Evolutionary conservation across 2,329 filamentous ascomycete genomes (phyloP), one percentile per base, ranked within the genome.

Genomic region (Sclerotinia trifoliorum): DNA sequence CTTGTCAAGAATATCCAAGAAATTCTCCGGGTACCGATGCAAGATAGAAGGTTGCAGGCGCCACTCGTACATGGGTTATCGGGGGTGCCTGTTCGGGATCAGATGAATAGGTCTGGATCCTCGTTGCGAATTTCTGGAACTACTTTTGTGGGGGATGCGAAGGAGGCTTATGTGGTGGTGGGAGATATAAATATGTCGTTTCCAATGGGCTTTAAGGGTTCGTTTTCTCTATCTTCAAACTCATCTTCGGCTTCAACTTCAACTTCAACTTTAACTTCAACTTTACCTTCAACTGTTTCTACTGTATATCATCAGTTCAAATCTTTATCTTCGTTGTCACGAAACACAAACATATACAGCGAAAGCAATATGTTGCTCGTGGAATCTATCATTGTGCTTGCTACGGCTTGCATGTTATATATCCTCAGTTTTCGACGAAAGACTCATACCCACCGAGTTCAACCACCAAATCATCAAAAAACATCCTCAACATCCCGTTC

Each of bases 381-480:
- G 19, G 65, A 67, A 44, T 62, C 57, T 42, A 39, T 63, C 48
- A 13, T 55, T 13, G 10, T 67, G 3, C 26, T 63, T 46, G 39
- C 51, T 44, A 63, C 48, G 51, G 56, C 65, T 32, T 67, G 65
- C 51, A 46, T 67, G 4, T 8, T 67, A 52, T 67, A 54, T 32
- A 19, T 63, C 15, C 51, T 67, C 54, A 63, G 48, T 39, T 54
- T 56, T 24, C 58, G 26, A 55, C 35, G 57, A 15, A 54, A 46
- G 3, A 54, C 7, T 24, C 58, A 39, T 11, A 62, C 15, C 26
- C 19, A 2, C 19, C 63, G 39, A 35, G 11, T 35, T 48, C 39
- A 55, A 11, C 26, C 44, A 21, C 8, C 29, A 29, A 42, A 29
- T 55, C 29, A 15, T 35, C 54, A 54, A 8, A 62, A 60, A 29